Conservation (phyloP, 2,329 filamentous ascomycete species). For the Fonsecaea monophora region DNA sequence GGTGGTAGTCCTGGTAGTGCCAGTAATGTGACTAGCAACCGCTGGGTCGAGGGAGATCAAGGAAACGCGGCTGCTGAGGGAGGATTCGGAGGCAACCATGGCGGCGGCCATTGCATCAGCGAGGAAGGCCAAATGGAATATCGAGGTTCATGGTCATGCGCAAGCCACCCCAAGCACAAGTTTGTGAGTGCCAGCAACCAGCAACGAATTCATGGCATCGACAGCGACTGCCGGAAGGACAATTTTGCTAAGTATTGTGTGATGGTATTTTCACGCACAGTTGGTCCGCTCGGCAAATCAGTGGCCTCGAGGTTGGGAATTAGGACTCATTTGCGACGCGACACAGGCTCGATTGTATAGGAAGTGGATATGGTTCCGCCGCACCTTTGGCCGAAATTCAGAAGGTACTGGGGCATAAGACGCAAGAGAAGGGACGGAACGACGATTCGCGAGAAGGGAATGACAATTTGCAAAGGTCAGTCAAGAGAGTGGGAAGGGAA, state of each 20-base stretch:
- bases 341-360: conserved; percentile 5
- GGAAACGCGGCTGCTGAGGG: conserved; percentile 38
- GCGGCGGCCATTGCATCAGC: conserved; percentile 26
- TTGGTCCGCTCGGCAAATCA: neutral
- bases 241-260: conserved; percentile 8
- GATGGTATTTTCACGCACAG: conserved; percentile 5
- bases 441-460: conserved; percentile 10
- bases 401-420: neutral
- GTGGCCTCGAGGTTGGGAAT: neutral
- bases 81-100: conserved; percentile 34
- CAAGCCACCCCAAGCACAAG: conserved; percentile 9
- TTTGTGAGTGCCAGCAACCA: neutral
- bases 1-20: conserved; percentile 27
- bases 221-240: neutral
- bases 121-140: conserved; percentile 8
- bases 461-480: conserved; percentile 2
- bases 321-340: conserved; percentile 16
- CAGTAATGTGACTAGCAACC: conserved; percentile 40
- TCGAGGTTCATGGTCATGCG: conserved; percentile 31
- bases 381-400: neutral
- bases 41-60: conserved; percentile 40
- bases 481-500: neutral
- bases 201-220: conserved; percentile 24
- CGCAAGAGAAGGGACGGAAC: neutral
- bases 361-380: conserved; percentile 1